Evolutionary conservation across 805 yeast species (phyloP).

Genomic region (Starmerella apicola): DNA sequence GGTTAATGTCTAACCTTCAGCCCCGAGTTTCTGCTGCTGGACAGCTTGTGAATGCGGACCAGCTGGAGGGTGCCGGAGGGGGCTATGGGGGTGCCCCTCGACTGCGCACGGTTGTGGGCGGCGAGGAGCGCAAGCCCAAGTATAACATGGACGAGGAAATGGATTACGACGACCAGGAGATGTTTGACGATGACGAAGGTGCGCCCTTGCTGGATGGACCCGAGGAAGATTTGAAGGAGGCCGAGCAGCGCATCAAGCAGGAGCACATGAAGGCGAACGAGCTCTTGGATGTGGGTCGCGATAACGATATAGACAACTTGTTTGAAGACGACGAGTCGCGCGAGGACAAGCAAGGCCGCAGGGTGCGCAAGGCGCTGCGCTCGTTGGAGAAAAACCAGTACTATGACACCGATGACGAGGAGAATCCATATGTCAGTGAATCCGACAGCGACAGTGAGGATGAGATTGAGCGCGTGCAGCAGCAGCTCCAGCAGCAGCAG

Average conservation of each 20-base stretch:
- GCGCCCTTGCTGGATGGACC: constrained; percentile 95
- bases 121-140: constrained; percentile 29
- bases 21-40: neutral
- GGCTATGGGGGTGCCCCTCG: constrained; percentile 12
- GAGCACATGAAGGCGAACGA: constrained; percentile 40
- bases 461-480: constrained; percentile 4
- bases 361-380: constrained; percentile 67
- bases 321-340: constrained; percentile 53
- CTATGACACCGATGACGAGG: constrained; percentile 76
- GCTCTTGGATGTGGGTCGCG: constrained; percentile 52
- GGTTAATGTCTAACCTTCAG: constrained; percentile 74
- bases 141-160: constrained; percentile 68
- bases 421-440: constrained; percentile 68
- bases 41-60: constrained; percentile 3
- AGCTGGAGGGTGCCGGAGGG: constrained; percentile 28
- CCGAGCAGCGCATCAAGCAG: constrained; percentile 42
- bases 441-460: constrained; percentile 41
- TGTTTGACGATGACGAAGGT: constrained; percentile 96
- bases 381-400: constrained; percentile 77
- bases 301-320: constrained; percentile 47
- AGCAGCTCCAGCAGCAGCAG: neutral
- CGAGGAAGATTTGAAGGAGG: constrained; percentile 86
- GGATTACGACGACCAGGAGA: constrained; percentile 72
- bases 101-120: constrained; percentile 29
- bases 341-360: constrained; percentile 83